Evolutionary conservation across 2,329 filamentous ascomycete species (phyloP).

Genomic region (Verticillium tricorpus): DNA sequence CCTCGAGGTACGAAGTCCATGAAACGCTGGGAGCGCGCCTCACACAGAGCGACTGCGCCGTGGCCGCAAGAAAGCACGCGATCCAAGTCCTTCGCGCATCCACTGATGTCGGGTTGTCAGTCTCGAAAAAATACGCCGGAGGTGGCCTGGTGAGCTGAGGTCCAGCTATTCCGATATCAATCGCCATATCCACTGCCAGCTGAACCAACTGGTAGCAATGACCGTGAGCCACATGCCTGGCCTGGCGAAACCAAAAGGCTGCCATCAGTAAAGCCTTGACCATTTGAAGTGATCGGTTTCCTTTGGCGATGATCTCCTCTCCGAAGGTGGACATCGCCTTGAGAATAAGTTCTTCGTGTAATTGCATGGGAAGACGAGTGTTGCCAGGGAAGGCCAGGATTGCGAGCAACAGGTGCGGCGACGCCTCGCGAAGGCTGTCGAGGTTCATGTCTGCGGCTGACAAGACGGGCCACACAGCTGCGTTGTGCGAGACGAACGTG

Average conservation of each 20-base stretch:
- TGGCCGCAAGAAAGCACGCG: background rate
- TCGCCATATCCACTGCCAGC: slow-evolving; percentile 1
- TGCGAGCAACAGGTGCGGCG: background rate
- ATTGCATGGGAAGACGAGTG: background rate
- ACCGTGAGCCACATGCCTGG: background rate
- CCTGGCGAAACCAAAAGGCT: slow-evolving; percentile 1
- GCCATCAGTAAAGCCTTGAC: slow-evolving; percentile 1
- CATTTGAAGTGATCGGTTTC: background rate
- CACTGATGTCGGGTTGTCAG: background rate
- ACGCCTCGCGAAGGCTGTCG: background rate
- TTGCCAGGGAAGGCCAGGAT: background rate
- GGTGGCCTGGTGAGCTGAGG: background rate
- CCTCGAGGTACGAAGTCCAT: background rate
- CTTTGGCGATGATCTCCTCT: background rate
- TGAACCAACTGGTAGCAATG: background rate
- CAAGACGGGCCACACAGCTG: background rate
- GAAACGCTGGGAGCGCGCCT: background rate
- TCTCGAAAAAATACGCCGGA: background rate
- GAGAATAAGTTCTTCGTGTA: background rate
- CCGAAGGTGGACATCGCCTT: background rate
- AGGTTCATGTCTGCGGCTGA: background rate
- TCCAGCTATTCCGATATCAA: slow-evolving; percentile 1
- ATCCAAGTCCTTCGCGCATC: slow-evolving; percentile 1
- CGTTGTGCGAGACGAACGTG: background rate
- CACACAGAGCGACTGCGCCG: background rate